Evolutionary conservation across 495 filamentous ascomycete species (phyloP).

Genomic region (Podospora conica): DNA sequence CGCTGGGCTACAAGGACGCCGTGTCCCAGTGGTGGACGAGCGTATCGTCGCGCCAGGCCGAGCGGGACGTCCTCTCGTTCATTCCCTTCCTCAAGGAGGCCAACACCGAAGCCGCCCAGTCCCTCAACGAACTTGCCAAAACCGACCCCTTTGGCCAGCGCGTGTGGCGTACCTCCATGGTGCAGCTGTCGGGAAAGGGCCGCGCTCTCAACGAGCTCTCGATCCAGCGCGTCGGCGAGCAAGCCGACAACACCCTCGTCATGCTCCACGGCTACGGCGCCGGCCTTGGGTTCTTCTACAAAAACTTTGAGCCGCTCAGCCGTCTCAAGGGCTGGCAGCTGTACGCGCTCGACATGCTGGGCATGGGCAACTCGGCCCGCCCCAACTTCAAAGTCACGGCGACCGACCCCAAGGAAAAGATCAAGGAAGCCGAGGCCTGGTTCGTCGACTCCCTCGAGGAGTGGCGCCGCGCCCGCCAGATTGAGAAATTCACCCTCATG

Average conservation of each 20-base stretch:
- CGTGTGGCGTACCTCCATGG: slow-evolving; percentile 77
- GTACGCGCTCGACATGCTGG: slow-evolving; percentile 85
- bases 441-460: slow-evolving; percentile 95
- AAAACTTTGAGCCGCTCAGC: slow-evolving; percentile 85
- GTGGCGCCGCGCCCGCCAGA: slow-evolving; percentile 81
- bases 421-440: slow-evolving; percentile 88
- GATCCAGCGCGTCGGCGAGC: slow-evolving; percentile 75
- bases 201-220: slow-evolving; percentile 89
- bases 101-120: slow-evolving; percentile 41
- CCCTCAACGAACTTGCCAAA: slow-evolving; percentile 39
- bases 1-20: slow-evolving; percentile 84
- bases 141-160: slow-evolving; percentile 80
- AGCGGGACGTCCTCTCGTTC: slow-evolving; percentile 82
- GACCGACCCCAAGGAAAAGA: slow-evolving; percentile 74
- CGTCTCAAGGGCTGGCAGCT: slow-evolving; percentile 77
- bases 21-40: slow-evolving; percentile 92
- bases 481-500: slow-evolving; percentile 87
- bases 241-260: slow-evolving; percentile 75
- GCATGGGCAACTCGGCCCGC: slow-evolving; percentile 85
- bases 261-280: slow-evolving; percentile 98
- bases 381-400: slow-evolving; percentile 78
- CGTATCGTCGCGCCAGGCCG: slow-evolving; percentile 72
- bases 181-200: slow-evolving; percentile 76
- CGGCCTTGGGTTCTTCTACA: slow-evolving; percentile 94
- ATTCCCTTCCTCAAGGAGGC: slow-evolving; percentile 78